Conservation (phyloP, 139 green algal genomes). For the Chlorella sorokiniana region DNA sequence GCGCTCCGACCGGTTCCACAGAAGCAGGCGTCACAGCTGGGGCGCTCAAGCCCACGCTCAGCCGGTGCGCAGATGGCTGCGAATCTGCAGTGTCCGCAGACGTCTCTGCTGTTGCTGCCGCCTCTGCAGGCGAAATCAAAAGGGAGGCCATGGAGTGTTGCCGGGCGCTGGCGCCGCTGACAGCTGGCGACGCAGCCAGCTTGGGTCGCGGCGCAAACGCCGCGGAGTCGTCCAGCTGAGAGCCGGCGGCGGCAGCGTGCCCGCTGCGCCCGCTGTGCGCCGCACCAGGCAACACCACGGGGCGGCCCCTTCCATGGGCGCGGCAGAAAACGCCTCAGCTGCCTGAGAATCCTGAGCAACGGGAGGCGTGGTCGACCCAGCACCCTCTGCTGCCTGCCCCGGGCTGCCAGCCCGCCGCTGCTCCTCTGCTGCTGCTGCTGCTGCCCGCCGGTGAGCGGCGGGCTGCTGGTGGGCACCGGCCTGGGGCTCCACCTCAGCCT, state of each 20-base stretch:
- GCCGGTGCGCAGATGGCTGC: too few species aligned
- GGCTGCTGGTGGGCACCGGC: neutral
- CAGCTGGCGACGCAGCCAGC: neutral
- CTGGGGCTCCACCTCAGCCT: neutral
- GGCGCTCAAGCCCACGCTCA: too few species aligned
- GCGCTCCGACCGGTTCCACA: too few species aligned
- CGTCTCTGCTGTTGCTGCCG: too few species aligned
- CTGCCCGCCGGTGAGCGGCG: too few species aligned
- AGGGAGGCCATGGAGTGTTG: too few species aligned
- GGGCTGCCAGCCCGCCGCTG: neutral
- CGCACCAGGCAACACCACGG: neutral
- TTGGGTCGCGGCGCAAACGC: neutral
- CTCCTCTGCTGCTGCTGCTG: neutral
- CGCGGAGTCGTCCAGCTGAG: neutral
- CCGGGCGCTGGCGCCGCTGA: neutral
- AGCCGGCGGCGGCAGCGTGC: neutral
- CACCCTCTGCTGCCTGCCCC: neutral
- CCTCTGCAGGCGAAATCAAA: too few species aligned
- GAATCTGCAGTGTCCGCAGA: too few species aligned
- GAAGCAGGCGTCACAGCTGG: too few species aligned
- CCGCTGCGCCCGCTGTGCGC: neutral
- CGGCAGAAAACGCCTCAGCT: neutral
- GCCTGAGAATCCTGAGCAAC: neutral
- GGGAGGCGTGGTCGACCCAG: neutral
- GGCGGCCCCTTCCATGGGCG: neutral